phyloP scores from a whole-genome alignment of 306 rosid genomes.

The Sicyos baderoa region DNA sequence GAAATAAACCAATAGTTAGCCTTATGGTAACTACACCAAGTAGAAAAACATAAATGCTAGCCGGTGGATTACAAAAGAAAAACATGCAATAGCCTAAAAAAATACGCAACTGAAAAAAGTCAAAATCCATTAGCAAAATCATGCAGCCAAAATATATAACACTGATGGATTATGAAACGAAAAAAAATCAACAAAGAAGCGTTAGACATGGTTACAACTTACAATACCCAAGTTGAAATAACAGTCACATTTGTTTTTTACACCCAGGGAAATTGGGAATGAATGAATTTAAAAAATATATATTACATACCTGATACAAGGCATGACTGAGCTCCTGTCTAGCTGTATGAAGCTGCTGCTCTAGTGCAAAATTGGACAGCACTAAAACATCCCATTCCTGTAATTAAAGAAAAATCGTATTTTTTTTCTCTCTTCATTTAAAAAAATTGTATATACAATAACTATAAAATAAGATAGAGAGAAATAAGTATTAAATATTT shows the following conservation, averaged over 20 bases:
- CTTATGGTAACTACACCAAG: background rate
- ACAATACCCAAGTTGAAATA: background rate
- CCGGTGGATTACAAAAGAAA: too few relatives aligned
- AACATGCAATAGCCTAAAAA: background rate
- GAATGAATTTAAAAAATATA: conserved; percentile 3
- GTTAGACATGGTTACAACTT: background rate
- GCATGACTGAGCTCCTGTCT: conserved; percentile 97
- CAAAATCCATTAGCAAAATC: background rate
- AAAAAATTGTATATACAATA: background rate
- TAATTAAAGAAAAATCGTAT: conserved; percentile 4
- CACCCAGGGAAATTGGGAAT: background rate
- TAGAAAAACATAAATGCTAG: background rate
- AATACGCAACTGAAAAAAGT: background rate
- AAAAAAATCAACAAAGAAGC: background rate
- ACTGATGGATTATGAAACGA: background rate
- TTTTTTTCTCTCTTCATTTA: background rate
- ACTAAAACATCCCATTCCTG: conserved; percentile 93
- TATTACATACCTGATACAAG: conserved; percentile 62
- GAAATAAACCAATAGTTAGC: background rate
- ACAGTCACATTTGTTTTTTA: background rate
- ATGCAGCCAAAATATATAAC: background rate
- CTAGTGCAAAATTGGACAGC: conserved; percentile 84
- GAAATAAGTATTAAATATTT: background rate
- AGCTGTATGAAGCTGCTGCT: conserved; percentile 86
- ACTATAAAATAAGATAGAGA: background rate